A percentile compares a stretch with the other conserved stretches of the same genome.
Conservation (phyloP, 2,329 filamentous ascomycete species). For the Talaromyces sp. region DNA sequence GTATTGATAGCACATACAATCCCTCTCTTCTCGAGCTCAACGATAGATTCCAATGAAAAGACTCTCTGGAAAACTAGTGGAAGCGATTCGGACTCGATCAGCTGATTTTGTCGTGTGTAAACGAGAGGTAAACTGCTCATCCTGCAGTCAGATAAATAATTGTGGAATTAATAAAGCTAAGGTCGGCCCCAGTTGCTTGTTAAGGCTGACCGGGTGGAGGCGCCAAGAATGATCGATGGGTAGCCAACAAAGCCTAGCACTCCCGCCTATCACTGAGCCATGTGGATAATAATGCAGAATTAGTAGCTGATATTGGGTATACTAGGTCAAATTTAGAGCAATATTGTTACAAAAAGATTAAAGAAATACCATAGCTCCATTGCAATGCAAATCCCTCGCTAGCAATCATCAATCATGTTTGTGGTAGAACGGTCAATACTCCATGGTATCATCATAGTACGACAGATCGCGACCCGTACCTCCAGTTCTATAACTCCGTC, state of each 20-base stretch:
- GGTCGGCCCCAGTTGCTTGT: conserved; percentile 3
- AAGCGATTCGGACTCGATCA: not conserved
- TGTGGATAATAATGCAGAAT: not conserved
- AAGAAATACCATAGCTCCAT: not conserved
- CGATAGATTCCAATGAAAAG: too few relatives aligned
- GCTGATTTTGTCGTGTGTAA: not conserved
- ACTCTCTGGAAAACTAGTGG: not conserved
- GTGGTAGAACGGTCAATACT: conserved; percentile 10
- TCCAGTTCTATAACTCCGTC: conserved; percentile 3
- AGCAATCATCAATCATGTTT: not conserved
- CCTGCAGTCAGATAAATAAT: not conserved
- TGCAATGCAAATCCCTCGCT: not conserved
- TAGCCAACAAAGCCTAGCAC: not conserved
- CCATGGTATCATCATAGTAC: conserved; percentile 14
- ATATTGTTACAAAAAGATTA: not conserved
- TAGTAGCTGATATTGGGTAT: not conserved
- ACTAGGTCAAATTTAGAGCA: not conserved
- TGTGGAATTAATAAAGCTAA: not conserved
- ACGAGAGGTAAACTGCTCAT: not conserved
- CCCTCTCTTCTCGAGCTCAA: not conserved
- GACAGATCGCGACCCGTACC: not conserved
- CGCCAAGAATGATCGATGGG: not conserved
- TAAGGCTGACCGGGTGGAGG: conserved; percentile 6
- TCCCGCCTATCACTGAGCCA: not conserved
- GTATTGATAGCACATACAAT: not conserved